Percentiles rank a stretch among this genome's conserved stretches.
These are phyloP conservation scores for Arabidopsis lyrata DNA, from an alignment of 441 rosid species.

Conservation along the genomic window DNA sequence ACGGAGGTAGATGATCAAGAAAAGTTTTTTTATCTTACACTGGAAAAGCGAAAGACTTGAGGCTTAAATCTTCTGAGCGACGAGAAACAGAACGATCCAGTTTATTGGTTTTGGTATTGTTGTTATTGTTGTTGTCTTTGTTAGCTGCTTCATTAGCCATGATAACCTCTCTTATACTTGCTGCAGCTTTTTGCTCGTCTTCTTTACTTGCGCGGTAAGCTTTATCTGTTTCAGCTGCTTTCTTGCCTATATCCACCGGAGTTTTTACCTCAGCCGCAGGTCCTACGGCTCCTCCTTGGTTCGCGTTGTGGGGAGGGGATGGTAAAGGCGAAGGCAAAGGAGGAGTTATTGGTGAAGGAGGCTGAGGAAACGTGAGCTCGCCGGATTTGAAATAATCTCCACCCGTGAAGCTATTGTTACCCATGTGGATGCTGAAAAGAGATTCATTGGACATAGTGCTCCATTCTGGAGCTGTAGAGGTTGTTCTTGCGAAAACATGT, in stretches of 20 bases:
- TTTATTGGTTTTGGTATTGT: slow-evolving; percentile 27
- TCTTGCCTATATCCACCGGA: slow-evolving; percentile 41
- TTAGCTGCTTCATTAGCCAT: slow-evolving; percentile 55
- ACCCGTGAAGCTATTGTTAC: slow-evolving; percentile 56
- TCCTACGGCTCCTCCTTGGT: slow-evolving; percentile 27
- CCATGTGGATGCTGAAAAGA: slow-evolving; percentile 65
- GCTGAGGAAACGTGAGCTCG: slow-evolving; percentile 46
- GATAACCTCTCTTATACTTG: slow-evolving; percentile 61
- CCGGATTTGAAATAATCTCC: slow-evolving; percentile 59
- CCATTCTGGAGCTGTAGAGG: slow-evolving; percentile 59
- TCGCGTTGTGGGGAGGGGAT: slow-evolving; percentile 5
- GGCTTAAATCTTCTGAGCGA: slow-evolving; percentile 55
- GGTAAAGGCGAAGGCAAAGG: slow-evolving; percentile 46
- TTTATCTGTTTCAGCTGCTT: slow-evolving; percentile 43
- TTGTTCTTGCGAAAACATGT: slow-evolving; percentile 55
- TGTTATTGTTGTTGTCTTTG: background rate
- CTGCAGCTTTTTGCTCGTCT: slow-evolving; percentile 60
- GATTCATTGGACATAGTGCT: slow-evolving; percentile 67
- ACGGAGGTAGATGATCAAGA: background rate
- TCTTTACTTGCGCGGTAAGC: slow-evolving; percentile 45
- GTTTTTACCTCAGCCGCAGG: slow-evolving; percentile 34
- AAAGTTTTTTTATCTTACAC: slow-evolving; percentile 44
- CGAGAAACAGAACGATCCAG: slow-evolving; percentile 44
- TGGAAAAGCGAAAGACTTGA: slow-evolving; percentile 80
- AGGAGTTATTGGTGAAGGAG: slow-evolving; percentile 41